Conservation (phyloP, 1,284 basidiomycete genomes). For the Gymnopus androsaceus region DNA sequence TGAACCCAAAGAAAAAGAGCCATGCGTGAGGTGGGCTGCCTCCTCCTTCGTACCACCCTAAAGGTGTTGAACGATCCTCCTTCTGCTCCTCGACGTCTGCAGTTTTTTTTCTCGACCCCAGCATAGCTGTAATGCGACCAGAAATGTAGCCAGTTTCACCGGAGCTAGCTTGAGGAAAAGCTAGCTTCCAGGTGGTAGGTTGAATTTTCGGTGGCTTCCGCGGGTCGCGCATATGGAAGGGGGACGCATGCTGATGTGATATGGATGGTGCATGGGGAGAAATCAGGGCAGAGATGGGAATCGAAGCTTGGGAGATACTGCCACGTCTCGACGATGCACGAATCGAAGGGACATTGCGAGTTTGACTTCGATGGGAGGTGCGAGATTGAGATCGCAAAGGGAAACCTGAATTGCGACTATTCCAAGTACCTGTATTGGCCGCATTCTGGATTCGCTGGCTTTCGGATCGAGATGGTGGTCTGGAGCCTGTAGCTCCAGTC, state of each 20-base stretch:
- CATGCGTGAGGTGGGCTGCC: conserved; percentile 72
- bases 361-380: conserved; percentile 19
- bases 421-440: conserved; percentile 53
- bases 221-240: conserved; percentile 79
- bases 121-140: conserved; percentile 5
- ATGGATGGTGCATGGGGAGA: conserved; percentile 76
- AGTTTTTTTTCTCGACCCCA: background rate
- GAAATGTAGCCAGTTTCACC: conserved; percentile 22
- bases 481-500: conserved; percentile 17
- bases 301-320: conserved; percentile 65
- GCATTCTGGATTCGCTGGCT: conserved; percentile 30
- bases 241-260: conserved; percentile 42
- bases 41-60: conserved; percentile 53
- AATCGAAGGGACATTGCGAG: conserved; percentile 23
- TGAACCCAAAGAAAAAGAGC: conserved; percentile 74
- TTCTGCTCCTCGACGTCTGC: conserved; percentile 7
- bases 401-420: conserved; percentile 33
- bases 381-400: conserved; percentile 24
- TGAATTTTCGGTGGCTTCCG: conserved; percentile 59
- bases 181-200: conserved; percentile 61
- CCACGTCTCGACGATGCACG: conserved; percentile 23
- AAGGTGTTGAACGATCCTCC: conserved; percentile 31
- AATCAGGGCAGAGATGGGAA: conserved; percentile 73
- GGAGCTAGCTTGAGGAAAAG: conserved; percentile 34
- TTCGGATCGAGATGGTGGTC: conserved; percentile 20